A percentile compares a stretch with the other conserved stretches of the same genome.
Evolutionary conservation across 139 green algal species (phyloP).

Genomic region (Trebouxia sp.): DNA sequence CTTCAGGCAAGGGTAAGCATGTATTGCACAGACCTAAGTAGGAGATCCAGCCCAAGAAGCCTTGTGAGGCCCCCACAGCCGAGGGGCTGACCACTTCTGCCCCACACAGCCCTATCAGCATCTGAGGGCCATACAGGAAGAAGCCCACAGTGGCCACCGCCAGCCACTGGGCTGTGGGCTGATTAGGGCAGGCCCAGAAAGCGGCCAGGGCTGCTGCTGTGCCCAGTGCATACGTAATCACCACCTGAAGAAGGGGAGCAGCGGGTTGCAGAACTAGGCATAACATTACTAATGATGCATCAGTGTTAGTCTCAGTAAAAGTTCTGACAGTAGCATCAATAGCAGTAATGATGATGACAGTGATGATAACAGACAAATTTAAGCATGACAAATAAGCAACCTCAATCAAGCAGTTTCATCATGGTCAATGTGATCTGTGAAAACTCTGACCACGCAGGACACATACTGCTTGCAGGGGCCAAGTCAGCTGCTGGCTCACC

Average conservation of each 20-base stretch:
- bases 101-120: slow-evolving; percentile 94
- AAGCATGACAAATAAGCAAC: too few relatives aligned
- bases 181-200: slow-evolving; percentile 73
- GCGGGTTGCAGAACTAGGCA: too few relatives aligned
- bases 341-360: too few relatives aligned
- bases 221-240: slow-evolving; percentile 93
- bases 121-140: slow-evolving; percentile 89
- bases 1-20: not conserved
- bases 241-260: slow-evolving; percentile 56
- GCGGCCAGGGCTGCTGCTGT: slow-evolving; percentile 72
- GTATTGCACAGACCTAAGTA: slow-evolving; percentile 67
- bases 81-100: slow-evolving; percentile 90
- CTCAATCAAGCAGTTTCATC: too few relatives aligned
- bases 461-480: not conserved
- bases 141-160: slow-evolving; percentile 96
- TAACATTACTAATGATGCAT: too few relatives aligned
- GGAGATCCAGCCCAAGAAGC: slow-evolving; percentile 94
- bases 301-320: too few relatives aligned
- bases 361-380: not conserved
- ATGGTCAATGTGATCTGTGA: too few relatives aligned
- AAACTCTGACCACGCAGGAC: not conserved
- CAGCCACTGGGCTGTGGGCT: slow-evolving; percentile 79
- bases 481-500: slow-evolving; percentile 35
- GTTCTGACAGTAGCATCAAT: too few relatives aligned
- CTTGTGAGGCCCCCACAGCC: slow-evolving; percentile 87